phyloP scores from a whole-genome alignment of 2,329 filamentous ascomycete genomes.

The Diaporthe aspalathi region DNA sequence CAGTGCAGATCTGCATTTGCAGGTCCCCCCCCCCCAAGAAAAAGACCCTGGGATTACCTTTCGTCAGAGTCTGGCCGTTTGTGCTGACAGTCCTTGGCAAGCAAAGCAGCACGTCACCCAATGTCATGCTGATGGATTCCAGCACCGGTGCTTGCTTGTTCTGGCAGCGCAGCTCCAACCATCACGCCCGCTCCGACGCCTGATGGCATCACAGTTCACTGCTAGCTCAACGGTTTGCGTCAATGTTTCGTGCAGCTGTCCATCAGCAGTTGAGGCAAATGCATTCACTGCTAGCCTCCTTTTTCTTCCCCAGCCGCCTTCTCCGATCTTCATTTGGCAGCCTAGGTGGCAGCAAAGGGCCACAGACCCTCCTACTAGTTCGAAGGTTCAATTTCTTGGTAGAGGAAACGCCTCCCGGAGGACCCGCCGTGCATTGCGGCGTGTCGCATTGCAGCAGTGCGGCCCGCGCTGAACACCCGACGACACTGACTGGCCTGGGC shows the following conservation, averaged over 20 bases:
- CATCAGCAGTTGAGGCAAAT: not conserved
- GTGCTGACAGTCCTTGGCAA: slow-evolving; percentile 24
- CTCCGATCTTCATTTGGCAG: not conserved
- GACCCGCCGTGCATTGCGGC: slow-evolving; percentile 20
- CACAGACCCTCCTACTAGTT: not conserved
- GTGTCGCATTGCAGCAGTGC: slow-evolving; percentile 25
- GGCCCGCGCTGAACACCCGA: slow-evolving; percentile 18
- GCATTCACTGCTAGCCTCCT: not conserved
- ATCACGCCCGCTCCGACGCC: not conserved
- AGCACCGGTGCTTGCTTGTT: slow-evolving; percentile 2
- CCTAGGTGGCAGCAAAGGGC: not conserved
- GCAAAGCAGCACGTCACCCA: slow-evolving; percentile 28
- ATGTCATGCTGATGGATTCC: slow-evolving; percentile 8
- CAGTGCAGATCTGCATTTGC: slow-evolving; percentile 24
- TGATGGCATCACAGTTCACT: slow-evolving; percentile 12
- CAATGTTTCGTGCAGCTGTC: slow-evolving; percentile 5
- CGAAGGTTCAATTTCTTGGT: not conserved
- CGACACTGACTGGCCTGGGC: not conserved
- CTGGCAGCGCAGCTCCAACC: not conserved
- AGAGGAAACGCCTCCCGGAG: slow-evolving; percentile 10
- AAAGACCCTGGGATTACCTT: slow-evolving; percentile 11
- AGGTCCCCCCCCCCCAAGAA: not conserved
- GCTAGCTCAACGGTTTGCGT: slow-evolving; percentile 10
- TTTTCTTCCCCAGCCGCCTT: not conserved
- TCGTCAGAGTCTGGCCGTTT: not conserved